These are phyloP conservation scores for Beauveria varroae DNA, from an alignment of 2,329 filamentous ascomycete genomes.

Conservation along the genomic window DNA sequence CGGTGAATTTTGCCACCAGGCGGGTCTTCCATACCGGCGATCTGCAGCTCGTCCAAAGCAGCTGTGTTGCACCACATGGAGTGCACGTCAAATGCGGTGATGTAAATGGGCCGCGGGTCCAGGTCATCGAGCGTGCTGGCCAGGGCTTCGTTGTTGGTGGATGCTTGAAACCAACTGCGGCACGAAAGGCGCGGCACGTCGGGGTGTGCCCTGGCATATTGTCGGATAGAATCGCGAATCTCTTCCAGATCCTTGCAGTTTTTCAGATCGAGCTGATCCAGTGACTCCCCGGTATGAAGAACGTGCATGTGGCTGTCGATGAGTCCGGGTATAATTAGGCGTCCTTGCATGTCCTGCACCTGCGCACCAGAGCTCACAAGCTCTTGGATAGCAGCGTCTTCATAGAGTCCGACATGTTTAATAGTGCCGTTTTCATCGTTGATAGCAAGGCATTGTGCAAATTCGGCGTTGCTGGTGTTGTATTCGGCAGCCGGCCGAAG, in stretches of 20 bases:
- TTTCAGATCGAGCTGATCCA: slow-evolving; percentile 30
- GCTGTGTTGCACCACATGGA: slow-evolving; percentile 39
- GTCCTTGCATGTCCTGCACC: slow-evolving; percentile 9
- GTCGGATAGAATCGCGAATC: slow-evolving; percentile 27
- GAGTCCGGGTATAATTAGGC: slow-evolving; percentile 28
- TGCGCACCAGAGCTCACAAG: slow-evolving; percentile 1
- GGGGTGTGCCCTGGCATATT: slow-evolving; percentile 27
- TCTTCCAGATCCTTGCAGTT: slow-evolving; percentile 28
- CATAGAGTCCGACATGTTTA: neutral
- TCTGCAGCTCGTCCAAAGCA: slow-evolving; percentile 31
- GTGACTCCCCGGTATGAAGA: slow-evolving; percentile 31
- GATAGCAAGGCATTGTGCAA: neutral
- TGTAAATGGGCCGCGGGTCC: slow-evolving; percentile 35
- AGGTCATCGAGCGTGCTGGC: slow-evolving; percentile 35
- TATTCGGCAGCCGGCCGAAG: neutral
- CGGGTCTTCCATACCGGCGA: slow-evolving; percentile 30
- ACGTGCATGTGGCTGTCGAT: slow-evolving; percentile 39
- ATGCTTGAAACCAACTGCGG: slow-evolving; percentile 36
- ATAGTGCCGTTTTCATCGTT: neutral
- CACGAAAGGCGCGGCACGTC: slow-evolving; percentile 30
- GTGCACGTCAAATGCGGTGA: slow-evolving; percentile 36
- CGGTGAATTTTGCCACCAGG: slow-evolving; percentile 34
- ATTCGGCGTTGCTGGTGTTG: slow-evolving; percentile 1
- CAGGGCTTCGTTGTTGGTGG: slow-evolving; percentile 31
- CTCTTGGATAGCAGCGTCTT: neutral